Percentiles rank a stretch among this genome's conserved stretches.
These are phyloP conservation scores for Penicillium sp. DNA, from an alignment of 2,329 filamentous ascomycete genomes.

Conservation along the genomic window DNA sequence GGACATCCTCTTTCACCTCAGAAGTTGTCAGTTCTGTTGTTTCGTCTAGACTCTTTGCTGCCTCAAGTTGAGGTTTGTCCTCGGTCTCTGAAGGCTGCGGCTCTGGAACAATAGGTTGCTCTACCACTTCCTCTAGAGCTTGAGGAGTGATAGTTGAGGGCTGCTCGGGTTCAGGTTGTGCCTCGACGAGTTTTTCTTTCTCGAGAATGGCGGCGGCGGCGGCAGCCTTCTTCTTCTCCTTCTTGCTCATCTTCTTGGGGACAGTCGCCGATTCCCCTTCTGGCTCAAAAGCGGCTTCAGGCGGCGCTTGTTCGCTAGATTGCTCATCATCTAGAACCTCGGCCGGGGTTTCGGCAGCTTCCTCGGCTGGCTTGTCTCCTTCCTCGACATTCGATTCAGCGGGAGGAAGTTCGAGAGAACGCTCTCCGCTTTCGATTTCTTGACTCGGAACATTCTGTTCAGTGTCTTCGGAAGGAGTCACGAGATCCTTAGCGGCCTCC, in stretches of 20 bases:
- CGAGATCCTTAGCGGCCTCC: neutral
- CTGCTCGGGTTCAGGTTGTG: slow-evolving; percentile 1
- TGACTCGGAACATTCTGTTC: neutral
- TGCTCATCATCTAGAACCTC: neutral
- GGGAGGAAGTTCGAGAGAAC: neutral
- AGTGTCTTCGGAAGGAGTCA: neutral
- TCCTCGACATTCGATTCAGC: neutral
- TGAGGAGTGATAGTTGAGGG: neutral
- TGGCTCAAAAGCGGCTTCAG: slow-evolving; percentile 5
- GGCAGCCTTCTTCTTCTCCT: slow-evolving; percentile 25
- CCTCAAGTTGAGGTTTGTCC: neutral
- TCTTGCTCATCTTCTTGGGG: slow-evolving; percentile 31
- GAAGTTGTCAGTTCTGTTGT: neutral
- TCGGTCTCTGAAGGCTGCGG: neutral
- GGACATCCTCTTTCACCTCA: neutral
- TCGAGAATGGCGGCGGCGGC: slow-evolving; percentile 10
- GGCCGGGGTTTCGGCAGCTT: neutral
- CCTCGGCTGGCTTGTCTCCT: neutral
- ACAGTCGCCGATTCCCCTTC: slow-evolving; percentile 6
- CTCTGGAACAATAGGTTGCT: neutral
- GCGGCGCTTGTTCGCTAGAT: neutral
- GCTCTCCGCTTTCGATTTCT: neutral
- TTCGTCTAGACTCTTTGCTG: neutral
- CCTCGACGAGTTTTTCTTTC: slow-evolving; percentile 6
- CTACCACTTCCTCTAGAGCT: neutral